Base-by-base conservation (phyloP, 2,329 filamentous ascomycete species). In the Didymella segeticola region DNA sequence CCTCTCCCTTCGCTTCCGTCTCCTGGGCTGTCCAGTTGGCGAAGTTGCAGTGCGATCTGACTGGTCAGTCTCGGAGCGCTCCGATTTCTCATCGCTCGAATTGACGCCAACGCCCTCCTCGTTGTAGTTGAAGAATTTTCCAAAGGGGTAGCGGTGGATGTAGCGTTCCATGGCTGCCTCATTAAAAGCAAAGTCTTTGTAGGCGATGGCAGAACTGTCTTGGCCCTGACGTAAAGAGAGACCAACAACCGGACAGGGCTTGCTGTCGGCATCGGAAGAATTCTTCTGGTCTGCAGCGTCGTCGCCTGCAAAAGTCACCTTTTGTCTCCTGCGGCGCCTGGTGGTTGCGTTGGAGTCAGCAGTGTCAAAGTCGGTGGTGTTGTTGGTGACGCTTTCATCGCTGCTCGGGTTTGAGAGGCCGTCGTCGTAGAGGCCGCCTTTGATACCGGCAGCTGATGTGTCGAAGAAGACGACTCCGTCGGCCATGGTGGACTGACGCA, bases 401-500 rank as follows among this genome's bases (percentile, higher is more conserved):
- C 63, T 69, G 31, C 63, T 67, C 8, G 42, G 47, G 9, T 47
- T 31, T 7, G 53, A 38, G 26, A 57, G 53, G n/a, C 57, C 55
- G 19, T 61, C 58, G 11, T 67, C 62, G 25, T 66, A 64, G 5
- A 65, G 57, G 22, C 67, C 59, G 22, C 57, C 62, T 36, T 59
- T 64, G 39, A 72, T 67, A 20, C 65, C 58, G 42, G 68, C 66
- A 11, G 68, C 61, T 7, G 70, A 70, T 19, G 69, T 70, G 36
- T 73, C 70, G 15, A 73, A 73, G 49, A 74, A 73, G 4, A 72
- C 62, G 1, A 70, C 68, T n/a, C 72, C 72, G 36, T 73, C 70
- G 2, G 69, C 61, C 15, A 68, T 60, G 9, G 64, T 70, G 4
- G 64, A 70, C 29, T 74, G 64, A 7, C 69, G 68, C 33, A 74